These are phyloP conservation scores for Antrodiella citrinella DNA, from an alignment of 768 basidiomycete genomes.

Conservation along the genomic window DNA sequence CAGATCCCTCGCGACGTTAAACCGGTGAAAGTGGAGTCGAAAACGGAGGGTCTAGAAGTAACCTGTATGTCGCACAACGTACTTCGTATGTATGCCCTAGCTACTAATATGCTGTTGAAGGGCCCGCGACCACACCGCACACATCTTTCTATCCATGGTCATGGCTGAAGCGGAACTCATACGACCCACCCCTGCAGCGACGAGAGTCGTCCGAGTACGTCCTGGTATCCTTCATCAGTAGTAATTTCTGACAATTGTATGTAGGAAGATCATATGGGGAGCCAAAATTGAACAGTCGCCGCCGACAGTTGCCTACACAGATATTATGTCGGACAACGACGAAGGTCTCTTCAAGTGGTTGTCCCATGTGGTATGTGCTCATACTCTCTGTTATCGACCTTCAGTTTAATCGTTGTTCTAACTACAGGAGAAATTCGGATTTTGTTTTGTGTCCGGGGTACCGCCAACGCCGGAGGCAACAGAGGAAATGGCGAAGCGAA, in stretches of 20 bases:
- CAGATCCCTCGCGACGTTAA: constrained; percentile 74
- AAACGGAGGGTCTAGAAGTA: constrained; percentile 59
- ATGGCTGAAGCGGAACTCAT: constrained; percentile 73
- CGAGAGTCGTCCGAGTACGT: constrained; percentile 37
- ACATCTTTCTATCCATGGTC: constrained; percentile 82
- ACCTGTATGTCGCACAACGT: constrained; percentile 46
- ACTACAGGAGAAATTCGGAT: constrained; percentile 79
- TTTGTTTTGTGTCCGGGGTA: constrained; percentile 79
- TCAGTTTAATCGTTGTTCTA: no score
- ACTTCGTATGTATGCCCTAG: not conserved
- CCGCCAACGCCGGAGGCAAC: constrained; percentile 80
- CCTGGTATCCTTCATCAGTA: not conserved
- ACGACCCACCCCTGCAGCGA: constrained; percentile 46
- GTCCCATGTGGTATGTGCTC: constrained; percentile 45
- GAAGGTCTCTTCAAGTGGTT: constrained; percentile 76
- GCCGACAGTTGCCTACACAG: constrained; percentile 65
- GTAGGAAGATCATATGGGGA: constrained; percentile 75
- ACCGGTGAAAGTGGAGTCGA: constrained; percentile 50
- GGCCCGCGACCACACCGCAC: constrained; percentile 56
- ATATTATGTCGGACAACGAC: constrained; percentile 61
- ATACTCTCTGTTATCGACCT: no score
- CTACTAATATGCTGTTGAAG: constrained; percentile 20
- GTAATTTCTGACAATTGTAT: not conserved
- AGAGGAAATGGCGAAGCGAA: constrained; percentile 64
- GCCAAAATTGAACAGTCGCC: constrained; percentile 65